These are phyloP conservation scores for Colletotrichum magnum DNA, from an alignment of 2,329 filamentous ascomycete genomes.

Conservation along the genomic window DNA sequence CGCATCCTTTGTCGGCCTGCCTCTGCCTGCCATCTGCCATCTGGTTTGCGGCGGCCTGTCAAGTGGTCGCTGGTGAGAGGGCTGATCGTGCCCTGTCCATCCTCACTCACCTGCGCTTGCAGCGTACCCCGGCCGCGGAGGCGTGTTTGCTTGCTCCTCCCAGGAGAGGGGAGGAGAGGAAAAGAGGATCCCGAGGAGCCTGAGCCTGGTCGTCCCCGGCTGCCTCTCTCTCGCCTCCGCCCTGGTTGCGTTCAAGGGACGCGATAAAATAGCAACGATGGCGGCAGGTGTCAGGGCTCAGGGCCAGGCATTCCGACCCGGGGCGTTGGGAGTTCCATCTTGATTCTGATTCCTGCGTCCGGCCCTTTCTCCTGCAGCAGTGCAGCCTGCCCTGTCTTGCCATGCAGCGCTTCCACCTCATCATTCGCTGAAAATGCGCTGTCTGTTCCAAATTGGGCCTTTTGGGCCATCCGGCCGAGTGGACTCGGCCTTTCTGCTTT, in stretches of 20 bases:
- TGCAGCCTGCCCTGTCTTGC: no score
- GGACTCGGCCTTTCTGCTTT: not conserved
- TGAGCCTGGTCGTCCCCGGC: conserved; percentile 1
- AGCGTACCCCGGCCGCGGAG: conserved; percentile 8
- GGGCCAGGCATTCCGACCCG: conserved; percentile 23
- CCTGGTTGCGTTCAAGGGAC: conserved; percentile 8
- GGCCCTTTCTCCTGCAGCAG: conserved; percentile 2
- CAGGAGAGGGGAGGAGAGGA: not conserved
- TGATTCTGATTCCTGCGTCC: conserved; percentile 20
- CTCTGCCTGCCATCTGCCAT: conserved; percentile 21
- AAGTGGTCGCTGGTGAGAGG: not conserved
- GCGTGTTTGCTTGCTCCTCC: not conserved
- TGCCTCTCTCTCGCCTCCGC: conserved; percentile 19
- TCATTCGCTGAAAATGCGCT: conserved; percentile 29
- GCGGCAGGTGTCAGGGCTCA: conserved; percentile 14
- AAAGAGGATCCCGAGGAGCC: not conserved
- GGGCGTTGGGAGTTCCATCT: conserved; percentile 24
- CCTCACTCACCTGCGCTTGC: not conserved
- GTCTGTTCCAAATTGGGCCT: conserved; percentile 24
- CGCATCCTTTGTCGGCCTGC: conserved; percentile 1
- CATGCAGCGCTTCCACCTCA: not conserved
- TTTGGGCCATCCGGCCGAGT: conserved; percentile 34
- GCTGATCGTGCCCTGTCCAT: not conserved
- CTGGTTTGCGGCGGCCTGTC: conserved; percentile 1
- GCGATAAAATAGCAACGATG: not conserved